Evolutionary conservation across 768 basidiomycete genomes (phyloP).

Genomic region (Lactifluus hygrophoroides): DNA sequence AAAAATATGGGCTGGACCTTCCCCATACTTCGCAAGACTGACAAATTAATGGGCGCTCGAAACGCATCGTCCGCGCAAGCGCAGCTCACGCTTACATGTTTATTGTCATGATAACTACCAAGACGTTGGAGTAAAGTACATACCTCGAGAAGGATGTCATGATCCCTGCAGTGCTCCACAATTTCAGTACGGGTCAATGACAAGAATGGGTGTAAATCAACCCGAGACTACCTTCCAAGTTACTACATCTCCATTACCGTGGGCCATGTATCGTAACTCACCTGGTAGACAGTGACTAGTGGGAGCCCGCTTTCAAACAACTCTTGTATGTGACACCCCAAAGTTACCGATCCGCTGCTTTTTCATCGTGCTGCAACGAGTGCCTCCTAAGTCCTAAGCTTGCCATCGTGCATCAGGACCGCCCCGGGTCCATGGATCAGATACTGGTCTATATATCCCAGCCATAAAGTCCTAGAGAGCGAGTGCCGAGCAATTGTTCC

Average conservation of each 20-base stretch:
- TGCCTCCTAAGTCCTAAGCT: slow-evolving; percentile 61
- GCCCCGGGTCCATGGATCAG: slow-evolving; percentile 58
- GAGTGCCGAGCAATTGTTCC: slow-evolving; percentile 44
- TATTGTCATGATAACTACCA: background rate
- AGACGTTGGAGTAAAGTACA: slow-evolving; percentile 18
- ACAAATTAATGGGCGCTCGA: slow-evolving; percentile 48
- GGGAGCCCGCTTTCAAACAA: slow-evolving; percentile 36
- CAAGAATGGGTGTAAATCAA: slow-evolving; percentile 56
- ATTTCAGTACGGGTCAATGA: slow-evolving; percentile 61
- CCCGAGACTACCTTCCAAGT: slow-evolving; percentile 26
- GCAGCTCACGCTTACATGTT: slow-evolving; percentile 61
- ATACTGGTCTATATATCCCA: slow-evolving; percentile 66
- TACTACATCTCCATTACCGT: slow-evolving; percentile 1
- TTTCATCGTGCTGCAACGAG: slow-evolving; percentile 50
- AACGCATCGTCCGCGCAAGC: slow-evolving; percentile 56
- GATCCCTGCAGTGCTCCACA: slow-evolving; percentile 47
- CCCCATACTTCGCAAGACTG: slow-evolving; percentile 46
- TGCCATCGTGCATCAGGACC: slow-evolving; percentile 47
- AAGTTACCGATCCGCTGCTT: slow-evolving; percentile 61
- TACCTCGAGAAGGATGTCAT: slow-evolving; percentile 57
- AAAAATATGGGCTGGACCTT: slow-evolving; percentile 49
- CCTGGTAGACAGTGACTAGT: slow-evolving; percentile 55
- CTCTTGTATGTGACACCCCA: slow-evolving; percentile 55
- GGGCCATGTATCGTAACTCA: slow-evolving; percentile 22
- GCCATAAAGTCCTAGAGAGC: slow-evolving; percentile 43